Conservation (phyloP, 306 rosid species). For the Trifolium subterraneum region DNA sequence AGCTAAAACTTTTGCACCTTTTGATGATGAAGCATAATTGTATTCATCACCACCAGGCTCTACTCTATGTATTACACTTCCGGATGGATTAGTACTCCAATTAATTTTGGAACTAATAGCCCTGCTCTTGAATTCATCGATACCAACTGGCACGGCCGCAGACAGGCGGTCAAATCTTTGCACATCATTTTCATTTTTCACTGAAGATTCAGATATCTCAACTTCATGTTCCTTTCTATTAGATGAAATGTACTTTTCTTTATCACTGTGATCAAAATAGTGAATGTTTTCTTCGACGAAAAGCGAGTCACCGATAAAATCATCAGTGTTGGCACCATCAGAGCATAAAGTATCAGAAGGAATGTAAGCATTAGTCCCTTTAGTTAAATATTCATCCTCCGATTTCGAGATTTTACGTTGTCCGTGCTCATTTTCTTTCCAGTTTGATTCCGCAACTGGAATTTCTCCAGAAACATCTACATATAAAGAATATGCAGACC, state of each 20-base stretch:
- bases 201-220: conserved; percentile 47
- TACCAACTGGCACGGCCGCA: conserved; percentile 70
- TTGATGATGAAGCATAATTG: conserved; percentile 93
- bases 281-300: conserved; percentile 42
- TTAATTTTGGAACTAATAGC: conserved; percentile 57
- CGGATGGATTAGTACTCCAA: conserved; percentile 56
- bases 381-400: conserved; percentile 30
- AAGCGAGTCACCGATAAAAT: conserved; percentile 39
- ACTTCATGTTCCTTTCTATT: conserved; percentile 46
- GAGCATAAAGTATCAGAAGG: conserved; percentile 41
- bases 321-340: conserved; percentile 39
- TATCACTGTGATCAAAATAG: conserved; percentile 37
- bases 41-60: conserved; percentile 90
- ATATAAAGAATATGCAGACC: conserved; percentile 28
- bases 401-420: conserved; percentile 37
- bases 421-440: conserved; percentile 52
- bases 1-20: conserved; percentile 91
- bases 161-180: conserved; percentile 58
- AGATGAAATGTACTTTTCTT: conserved; percentile 33
- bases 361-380: conserved; percentile 37
- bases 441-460: conserved; percentile 51
- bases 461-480: conserved; percentile 53
- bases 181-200: conserved; percentile 56
- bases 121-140: conserved; percentile 89
- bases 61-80: conserved; percentile 68